Evolutionary conservation across 2,329 filamentous ascomycete genomes (phyloP), one percentile per base, ranked within the genome.

Genomic region (Ceratocystis papillata): DNA sequence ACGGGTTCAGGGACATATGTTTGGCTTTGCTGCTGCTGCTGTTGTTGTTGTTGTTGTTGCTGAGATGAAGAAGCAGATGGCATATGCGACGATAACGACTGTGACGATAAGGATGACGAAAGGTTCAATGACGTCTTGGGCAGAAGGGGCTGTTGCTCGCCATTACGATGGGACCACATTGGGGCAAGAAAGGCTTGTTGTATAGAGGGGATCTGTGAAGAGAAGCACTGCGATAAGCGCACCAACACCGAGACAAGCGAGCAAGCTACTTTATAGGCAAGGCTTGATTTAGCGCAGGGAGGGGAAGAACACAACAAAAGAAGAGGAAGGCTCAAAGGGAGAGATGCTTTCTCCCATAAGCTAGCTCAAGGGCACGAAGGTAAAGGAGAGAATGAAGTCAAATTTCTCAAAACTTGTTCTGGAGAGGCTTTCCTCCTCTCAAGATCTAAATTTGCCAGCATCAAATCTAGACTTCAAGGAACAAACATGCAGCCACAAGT

Each of bases 141-240:
- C 5, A 65, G 41, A 33, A 65, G 64, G 17, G 64, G 64, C 25
- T 53, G 55, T 22, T 48, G 25, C 12, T 65, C 64, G 57, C 41
- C 44, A 45, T 15, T 44, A 17, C 7, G 55, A 37, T 15, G 55
- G 17, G 55, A 59, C 55, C 55, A 37, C 55, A 59, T 59, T 37
- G 17, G 17, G 4, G 5, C 25, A 25, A 3, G 33, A n/a, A 33
- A n/a, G 6, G 15, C 30, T 28, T 17, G 41, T 25, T 22, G 37
- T 46, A 22, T 12, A 25, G 22, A 45, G 41, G 22, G 10, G 3
- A 41, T 41, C 25, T 17, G 7, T 17, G 28, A 25, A 28, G 53
- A 59, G 22, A 28, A 53, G 48, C n/a, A 8, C 48, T 17, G n/a
- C n/a, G 22, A 53, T 10, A 55, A 25, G 10, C 22, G 1, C 48